Percentiles rank a stretch among this genome's conserved stretches.
These are phyloP conservation scores for Delphinella strobiligena DNA, from an alignment of 2,329 filamentous ascomycete genomes.

Conservation along the genomic window DNA sequence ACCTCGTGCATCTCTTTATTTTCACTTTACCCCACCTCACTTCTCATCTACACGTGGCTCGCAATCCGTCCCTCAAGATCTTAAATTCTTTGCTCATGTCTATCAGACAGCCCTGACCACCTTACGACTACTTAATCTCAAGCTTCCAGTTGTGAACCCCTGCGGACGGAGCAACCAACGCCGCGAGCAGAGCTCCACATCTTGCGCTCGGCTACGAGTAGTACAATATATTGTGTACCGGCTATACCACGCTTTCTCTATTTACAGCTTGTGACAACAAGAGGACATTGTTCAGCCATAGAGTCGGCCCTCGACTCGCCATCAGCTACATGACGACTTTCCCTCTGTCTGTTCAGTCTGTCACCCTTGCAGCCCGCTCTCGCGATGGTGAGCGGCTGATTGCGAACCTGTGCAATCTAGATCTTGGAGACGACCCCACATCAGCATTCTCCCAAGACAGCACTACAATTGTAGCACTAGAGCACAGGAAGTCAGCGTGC, in stretches of 20 bases:
- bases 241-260: background rate
- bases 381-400: too few relatives aligned
- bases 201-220: background rate
- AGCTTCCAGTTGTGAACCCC: background rate
- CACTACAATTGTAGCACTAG: background rate
- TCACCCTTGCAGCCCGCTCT: background rate
- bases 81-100: too few relatives aligned
- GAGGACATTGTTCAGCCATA: too few relatives aligned
- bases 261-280: background rate
- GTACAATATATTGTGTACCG: background rate
- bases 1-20: background rate
- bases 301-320: too few relatives aligned
- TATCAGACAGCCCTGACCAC: too few relatives aligned
- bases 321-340: too few relatives aligned
- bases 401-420: too few relatives aligned
- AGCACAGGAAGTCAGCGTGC: background rate
- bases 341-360: background rate
- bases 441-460: background rate
- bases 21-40: background rate
- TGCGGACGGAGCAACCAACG: background rate
- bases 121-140: too few relatives aligned
- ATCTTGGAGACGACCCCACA: too few relatives aligned
- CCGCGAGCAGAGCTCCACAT: background rate
- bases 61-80: too few relatives aligned
- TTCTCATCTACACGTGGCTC: too few relatives aligned